Percentiles rank a stretch among this genome's conserved stretches.
Evolutionary conservation across 495 filamentous ascomycete genomes (phyloP).

Genomic region (Friedmanniomyces endolithicus): DNA sequence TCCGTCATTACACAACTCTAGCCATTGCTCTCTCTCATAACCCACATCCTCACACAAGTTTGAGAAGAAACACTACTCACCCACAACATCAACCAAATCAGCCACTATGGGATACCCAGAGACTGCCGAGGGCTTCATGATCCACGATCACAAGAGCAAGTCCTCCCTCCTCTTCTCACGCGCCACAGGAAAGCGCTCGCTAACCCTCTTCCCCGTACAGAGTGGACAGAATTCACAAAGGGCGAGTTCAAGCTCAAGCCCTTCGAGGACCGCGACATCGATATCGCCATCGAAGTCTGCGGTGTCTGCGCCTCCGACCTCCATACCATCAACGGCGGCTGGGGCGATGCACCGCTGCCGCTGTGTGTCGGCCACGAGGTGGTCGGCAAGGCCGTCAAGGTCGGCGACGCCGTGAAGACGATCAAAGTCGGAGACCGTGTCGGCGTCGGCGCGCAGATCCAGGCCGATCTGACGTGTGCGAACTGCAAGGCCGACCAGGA

Average conservation of each 20-base stretch:
- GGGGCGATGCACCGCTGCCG: conserved; percentile 24
- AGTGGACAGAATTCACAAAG: conserved; percentile 49
- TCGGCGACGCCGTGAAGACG: conserved; percentile 54
- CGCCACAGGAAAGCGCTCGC: not conserved
- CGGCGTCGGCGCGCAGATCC: conserved; percentile 67
- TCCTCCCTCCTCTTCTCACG: not conserved
- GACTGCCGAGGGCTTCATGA: conserved; percentile 61
- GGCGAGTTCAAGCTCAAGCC: conserved; percentile 65
- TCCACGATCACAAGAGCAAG: conserved; percentile 40
- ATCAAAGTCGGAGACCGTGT: conserved; percentile 66
- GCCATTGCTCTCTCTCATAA: not conserved
- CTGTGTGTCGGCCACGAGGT: conserved; percentile 70
- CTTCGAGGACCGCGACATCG: conserved; percentile 63
- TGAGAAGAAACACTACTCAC: not conserved
- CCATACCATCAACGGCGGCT: conserved; percentile 48
- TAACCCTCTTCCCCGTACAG: not conserved
- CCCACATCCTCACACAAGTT: not conserved
- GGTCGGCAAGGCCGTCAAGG: conserved; percentile 58
- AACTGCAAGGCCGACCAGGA: conserved; percentile 61
- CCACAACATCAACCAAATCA: not conserved
- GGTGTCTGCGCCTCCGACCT: conserved; percentile 72
- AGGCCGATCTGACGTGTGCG: conserved; percentile 57
- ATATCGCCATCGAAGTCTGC: conserved; percentile 60
- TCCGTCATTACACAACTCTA: too few species aligned
- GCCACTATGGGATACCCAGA: conserved; percentile 64